Conservation (phyloP, 257 asterid genomes). For the Schizonepeta tenuifolia region DNA sequence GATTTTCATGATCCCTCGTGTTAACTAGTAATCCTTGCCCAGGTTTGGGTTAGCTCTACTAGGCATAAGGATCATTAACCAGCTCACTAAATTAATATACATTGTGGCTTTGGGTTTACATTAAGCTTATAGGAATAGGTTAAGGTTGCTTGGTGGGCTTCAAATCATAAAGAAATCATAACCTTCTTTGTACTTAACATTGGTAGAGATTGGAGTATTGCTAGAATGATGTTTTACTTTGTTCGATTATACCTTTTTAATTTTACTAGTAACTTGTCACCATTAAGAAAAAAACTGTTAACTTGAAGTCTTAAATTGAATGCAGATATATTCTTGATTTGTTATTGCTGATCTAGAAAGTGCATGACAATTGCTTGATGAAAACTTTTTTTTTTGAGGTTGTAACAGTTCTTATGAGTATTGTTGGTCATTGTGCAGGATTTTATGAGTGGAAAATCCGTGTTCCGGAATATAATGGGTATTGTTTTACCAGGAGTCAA, state of each 20-base stretch:
- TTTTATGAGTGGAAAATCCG: constrained; percentile 90
- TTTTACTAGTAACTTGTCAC: too few species aligned
- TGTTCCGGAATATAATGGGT: constrained; percentile 82
- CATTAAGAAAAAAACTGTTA: too few species aligned
- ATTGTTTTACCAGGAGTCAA: constrained; percentile 83
- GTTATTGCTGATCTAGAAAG: not conserved
- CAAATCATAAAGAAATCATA: too few species aligned
- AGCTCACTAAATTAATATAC: not conserved
- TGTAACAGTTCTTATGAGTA: constrained; percentile 22
- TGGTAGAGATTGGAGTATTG: too few species aligned
- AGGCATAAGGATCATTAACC: not conserved
- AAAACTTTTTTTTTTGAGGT: not conserved
- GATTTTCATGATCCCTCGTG: not conserved
- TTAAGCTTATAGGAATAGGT: not conserved
- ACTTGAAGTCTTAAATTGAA: too few species aligned
- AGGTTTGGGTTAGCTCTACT: not conserved
- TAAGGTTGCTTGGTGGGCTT: too few species aligned
- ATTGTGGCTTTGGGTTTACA: not conserved
- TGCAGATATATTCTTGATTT: too few species aligned
- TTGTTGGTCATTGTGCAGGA: constrained; percentile 62
- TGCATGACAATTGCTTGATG: too few species aligned
- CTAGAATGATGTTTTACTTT: too few species aligned
- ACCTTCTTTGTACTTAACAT: too few species aligned
- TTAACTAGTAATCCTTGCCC: not conserved
- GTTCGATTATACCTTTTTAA: too few species aligned